phyloP scores from a whole-genome alignment of 768 basidiomycete species.

The Amanita subjunquillea region DNA sequence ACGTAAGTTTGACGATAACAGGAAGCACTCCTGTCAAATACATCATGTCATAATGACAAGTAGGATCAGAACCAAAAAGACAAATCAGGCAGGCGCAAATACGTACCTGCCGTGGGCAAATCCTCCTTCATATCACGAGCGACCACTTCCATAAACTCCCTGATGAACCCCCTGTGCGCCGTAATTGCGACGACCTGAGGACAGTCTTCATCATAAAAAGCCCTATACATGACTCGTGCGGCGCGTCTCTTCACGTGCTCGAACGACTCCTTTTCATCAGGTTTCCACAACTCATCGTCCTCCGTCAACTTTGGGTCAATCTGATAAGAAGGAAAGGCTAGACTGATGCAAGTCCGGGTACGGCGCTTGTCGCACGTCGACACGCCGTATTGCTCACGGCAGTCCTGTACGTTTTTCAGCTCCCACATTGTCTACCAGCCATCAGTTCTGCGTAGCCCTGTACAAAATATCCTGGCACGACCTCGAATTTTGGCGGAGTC shows the following conservation, averaged over 20 bases:
- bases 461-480: not conserved
- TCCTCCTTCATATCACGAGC: conserved; percentile 27
- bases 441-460: conserved; percentile 1
- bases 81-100: not conserved
- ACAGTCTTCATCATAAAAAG: conserved; percentile 34
- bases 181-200: conserved; percentile 54
- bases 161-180: conserved; percentile 54
- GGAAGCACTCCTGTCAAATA: conserved; percentile 14
- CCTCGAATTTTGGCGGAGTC: not conserved
- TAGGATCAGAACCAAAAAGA: not conserved
- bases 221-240: conserved; percentile 36
- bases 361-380: conserved; percentile 64
- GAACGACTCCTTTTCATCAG: conserved; percentile 41
- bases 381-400: conserved; percentile 54
- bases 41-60: not conserved
- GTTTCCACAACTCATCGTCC: conserved; percentile 52
- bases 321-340: conserved; percentile 37
- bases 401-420: conserved; percentile 53
- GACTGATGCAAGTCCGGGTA: conserved; percentile 35
- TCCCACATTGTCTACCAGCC: conserved; percentile 51
- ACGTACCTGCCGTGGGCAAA: conserved; percentile 57
- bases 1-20: conserved; percentile 12
- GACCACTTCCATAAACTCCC: conserved; percentile 38
- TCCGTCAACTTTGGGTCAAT: conserved; percentile 54
- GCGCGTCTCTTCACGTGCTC: conserved; percentile 40